Evolutionary conservation across 306 rosid species (phyloP), one percentile per base, ranked within the genome.

Genomic region (Begonia peltatifolia): DNA sequence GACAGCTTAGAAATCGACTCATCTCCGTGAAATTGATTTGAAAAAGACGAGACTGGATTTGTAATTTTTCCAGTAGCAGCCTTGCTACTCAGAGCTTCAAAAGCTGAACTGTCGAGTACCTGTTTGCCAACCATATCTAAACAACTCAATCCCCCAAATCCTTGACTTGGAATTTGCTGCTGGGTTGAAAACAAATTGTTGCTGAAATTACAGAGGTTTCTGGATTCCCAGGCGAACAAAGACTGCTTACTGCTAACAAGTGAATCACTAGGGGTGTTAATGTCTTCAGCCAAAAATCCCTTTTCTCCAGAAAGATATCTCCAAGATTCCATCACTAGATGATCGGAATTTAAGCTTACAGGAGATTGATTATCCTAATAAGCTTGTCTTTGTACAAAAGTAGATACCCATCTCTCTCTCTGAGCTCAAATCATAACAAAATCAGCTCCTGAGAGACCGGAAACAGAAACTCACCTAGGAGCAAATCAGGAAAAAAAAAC

Each of bases 281-380:
- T 36, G 18, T 76, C 82, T n/a, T 75, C 83, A 14, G 88, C 65
- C 56, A 41, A 57, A 60, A 71, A 73, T 49, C 68, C 79, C 74
- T 87, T 83, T 61, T 73, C 93, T 66, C 73, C 77, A 68, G 94
- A 66, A 48, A 69, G 69, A 68, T 52, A 77, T 57, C 73, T 77
- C 96, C 96, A 84, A 47, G 95, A 73, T 69, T 84, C 95, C 96
- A 88, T 88, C 47, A 38, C 38, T 30, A 7, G 38, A 30, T 30
- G 38, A 30, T 30, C 38, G 38, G 38, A 30, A 7, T 30, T 30
- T 30, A 30, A 30, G 38, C 38, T 30, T 7, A 30, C 38, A 30
- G 38, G 6, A 30, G 38, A 30, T 30, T 30, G 38, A 30, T 30
- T 30, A 30, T 30, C 38, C 38, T 30, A 30, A 30, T 30, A 30